Base-by-base conservation (phyloP, 176 grass and related monocot genomes). In the Canna indica region DNA sequence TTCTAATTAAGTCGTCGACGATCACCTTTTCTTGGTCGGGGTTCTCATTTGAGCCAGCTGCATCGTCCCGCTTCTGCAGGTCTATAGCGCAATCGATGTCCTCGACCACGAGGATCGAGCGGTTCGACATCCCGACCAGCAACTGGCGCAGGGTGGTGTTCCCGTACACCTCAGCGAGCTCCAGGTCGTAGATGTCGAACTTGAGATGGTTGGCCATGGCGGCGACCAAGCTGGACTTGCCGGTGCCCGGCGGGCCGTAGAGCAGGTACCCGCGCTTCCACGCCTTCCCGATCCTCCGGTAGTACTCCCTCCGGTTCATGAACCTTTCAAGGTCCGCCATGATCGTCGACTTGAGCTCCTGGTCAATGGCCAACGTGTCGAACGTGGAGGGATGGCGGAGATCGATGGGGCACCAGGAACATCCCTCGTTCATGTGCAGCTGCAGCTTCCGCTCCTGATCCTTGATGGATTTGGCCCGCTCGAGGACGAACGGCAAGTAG, bases 251-350 rank as follows among this genome's bases (percentile, higher is more conserved):
- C 0, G 85, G 92, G 18, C 92, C 88, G 28, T 91, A 87, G 15
- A 96, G 82, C 35, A 96, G 80, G 77, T 96, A 96, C 3, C 92
- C 91, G 17, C 85, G 79, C 69, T 96, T 96, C 92, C 92, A 96
- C 0, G 88, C 88, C 81, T 89, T 91, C n/a, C 92, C 92, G 9
- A 87, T 89, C 76, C 68, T 84, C 73, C 71, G 91, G 76, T 96
- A 96, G 65, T 96, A 96, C 24, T 91, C 92, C 73, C 86, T 88
- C 59, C 88, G 78, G 70, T 76, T 81, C 50, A 86, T 76, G 50
- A 91, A 96, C 81, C 81, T 86, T 46, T 83, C 65, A 20, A 96
- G 88, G 30, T 96, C 92, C 3, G 88, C 88, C 78, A 91, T 88
- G 39, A 96, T 70, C 1, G 75, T 32, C 53, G 74, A 63, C 78